Conservation (phyloP, 2,329 filamentous ascomycete genomes). For the Chlorencoelia australis region DNA sequence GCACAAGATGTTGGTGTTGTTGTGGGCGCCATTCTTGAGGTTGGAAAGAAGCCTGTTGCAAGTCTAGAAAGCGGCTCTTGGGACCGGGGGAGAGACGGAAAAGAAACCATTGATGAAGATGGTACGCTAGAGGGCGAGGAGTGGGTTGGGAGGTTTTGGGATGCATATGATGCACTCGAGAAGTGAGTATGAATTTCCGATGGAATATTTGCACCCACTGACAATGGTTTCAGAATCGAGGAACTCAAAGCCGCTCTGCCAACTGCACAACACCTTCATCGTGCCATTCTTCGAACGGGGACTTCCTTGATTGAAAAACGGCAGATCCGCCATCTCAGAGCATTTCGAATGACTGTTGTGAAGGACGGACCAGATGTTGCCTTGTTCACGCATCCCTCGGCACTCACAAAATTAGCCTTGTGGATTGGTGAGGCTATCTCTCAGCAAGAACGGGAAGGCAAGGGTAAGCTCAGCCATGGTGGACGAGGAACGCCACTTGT, state of each 20-base stretch:
- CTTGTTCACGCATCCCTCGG: constrained; percentile 89
- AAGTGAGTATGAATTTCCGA: constrained; percentile 36
- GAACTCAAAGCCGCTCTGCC: constrained; percentile 66
- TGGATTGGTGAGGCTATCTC: constrained; percentile 91
- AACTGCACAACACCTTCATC: constrained; percentile 79
- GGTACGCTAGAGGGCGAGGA: constrained; percentile 45
- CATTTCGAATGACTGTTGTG: constrained; percentile 91
- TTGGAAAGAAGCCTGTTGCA: constrained; percentile 48
- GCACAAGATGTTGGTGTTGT: constrained; percentile 93
- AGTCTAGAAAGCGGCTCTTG: constrained; percentile 19
- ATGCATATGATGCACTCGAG: constrained; percentile 62
- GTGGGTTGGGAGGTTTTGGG: constrained; percentile 60
- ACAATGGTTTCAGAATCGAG: constrained; percentile 50
- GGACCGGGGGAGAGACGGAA: constrained; percentile 30
- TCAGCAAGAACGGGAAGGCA: constrained; percentile 73
- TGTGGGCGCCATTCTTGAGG: constrained; percentile 83
- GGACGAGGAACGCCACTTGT: constrained; percentile 76
- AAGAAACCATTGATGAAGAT: constrained; percentile 36
- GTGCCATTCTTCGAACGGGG: constrained; percentile 86
- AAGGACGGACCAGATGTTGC: constrained; percentile 86
- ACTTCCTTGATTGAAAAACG: constrained; percentile 86
- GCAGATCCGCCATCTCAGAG: constrained; percentile 83
- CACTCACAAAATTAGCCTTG: constrained; percentile 82
- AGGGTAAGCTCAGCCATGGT: constrained; percentile 58
- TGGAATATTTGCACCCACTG: constrained; percentile 31